A percentile compares a stretch with the other conserved stretches of the same genome.
Evolutionary conservation across 2,329 filamentous ascomycete species (phyloP).

Genomic region (Aspergillus vadensis): DNA sequence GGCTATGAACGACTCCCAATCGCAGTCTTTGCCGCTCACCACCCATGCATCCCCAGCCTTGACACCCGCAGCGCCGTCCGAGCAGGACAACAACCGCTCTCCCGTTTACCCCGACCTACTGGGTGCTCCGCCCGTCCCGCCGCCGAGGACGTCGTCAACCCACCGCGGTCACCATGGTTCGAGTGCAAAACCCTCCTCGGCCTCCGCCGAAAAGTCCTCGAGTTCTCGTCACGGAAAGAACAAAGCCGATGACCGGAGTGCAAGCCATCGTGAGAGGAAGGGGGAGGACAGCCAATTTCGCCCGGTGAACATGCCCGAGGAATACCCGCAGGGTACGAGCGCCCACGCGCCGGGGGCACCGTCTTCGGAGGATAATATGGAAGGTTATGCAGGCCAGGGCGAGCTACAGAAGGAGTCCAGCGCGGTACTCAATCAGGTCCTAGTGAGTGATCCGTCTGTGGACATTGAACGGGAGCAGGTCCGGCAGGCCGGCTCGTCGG

Average conservation of each 20-base stretch:
- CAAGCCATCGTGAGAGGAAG: slow-evolving; percentile 46
- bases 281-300: slow-evolving; percentile 45
- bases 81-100: slow-evolving; percentile 35
- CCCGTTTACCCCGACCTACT: slow-evolving; percentile 52
- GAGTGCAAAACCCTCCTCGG: slow-evolving; percentile 36
- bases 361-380: slow-evolving; percentile 48
- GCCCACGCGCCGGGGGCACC: slow-evolving; percentile 38
- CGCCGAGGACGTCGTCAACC: slow-evolving; percentile 79
- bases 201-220: slow-evolving; percentile 37
- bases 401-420: slow-evolving; percentile 73
- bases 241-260: slow-evolving; percentile 42
- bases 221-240: slow-evolving; percentile 45
- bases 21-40: slow-evolving; percentile 45
- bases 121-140: slow-evolving; percentile 67
- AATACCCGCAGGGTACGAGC: slow-evolving; percentile 47
- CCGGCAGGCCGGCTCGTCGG: slow-evolving; percentile 63
- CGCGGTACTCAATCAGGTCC: slow-evolving; percentile 74
- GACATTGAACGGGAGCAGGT: slow-evolving; percentile 72
- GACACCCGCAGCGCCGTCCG: slow-evolving; percentile 32
- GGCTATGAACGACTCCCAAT: slow-evolving; percentile 49
- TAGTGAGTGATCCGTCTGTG: slow-evolving; percentile 73
- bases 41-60: slow-evolving; percentile 47
- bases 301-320: slow-evolving; percentile 51
- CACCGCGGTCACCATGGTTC: slow-evolving; percentile 52
- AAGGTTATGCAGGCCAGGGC: slow-evolving; percentile 58